Conservation (phyloP, 1,284 basidiomycete genomes). For the Apiotrichum mycotoxinovorans region DNA sequence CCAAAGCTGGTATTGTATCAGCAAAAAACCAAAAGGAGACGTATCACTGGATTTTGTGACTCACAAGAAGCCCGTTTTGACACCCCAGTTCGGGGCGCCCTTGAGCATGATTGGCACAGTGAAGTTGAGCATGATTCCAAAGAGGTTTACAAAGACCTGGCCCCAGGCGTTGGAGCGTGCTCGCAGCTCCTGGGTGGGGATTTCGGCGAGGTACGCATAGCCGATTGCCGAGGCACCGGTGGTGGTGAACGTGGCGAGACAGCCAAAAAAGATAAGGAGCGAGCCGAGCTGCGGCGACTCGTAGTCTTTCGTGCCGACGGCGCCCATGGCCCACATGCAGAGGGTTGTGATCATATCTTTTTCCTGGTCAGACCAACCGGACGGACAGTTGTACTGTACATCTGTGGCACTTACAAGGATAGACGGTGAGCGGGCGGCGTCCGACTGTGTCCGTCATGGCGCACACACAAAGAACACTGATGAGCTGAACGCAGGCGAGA, state of each 20-base stretch:
- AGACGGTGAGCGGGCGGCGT: slow-evolving; percentile 30
- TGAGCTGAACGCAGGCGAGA: slow-evolving; percentile 30
- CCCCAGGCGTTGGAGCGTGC: slow-evolving; percentile 26
- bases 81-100: slow-evolving; percentile 9
- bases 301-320: slow-evolving; percentile 23
- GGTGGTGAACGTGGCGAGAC: slow-evolving; percentile 22
- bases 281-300: slow-evolving; percentile 21
- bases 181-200: slow-evolving; percentile 25
- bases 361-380: background rate
- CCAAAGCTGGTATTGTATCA: slow-evolving; percentile 8
- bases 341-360: slow-evolving; percentile 10
- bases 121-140: slow-evolving; percentile 25
- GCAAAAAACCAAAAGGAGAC: background rate
- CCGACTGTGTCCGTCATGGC: slow-evolving; percentile 24
- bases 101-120: slow-evolving; percentile 15
- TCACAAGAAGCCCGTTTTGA: slow-evolving; percentile 19
- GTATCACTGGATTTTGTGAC: background rate
- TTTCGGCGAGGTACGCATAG: slow-evolving; percentile 27
- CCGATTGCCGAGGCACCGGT: slow-evolving; percentile 23
- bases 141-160: slow-evolving; percentile 18
- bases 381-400: background rate
- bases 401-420: slow-evolving; percentile 14
- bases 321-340: slow-evolving; percentile 14
- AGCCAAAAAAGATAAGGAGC: slow-evolving; percentile 28
- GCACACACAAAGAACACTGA: slow-evolving; percentile 17